Evolutionary conservation across 1,284 basidiomycete genomes (phyloP).

Genomic region (Lentinus polychrous): DNA sequence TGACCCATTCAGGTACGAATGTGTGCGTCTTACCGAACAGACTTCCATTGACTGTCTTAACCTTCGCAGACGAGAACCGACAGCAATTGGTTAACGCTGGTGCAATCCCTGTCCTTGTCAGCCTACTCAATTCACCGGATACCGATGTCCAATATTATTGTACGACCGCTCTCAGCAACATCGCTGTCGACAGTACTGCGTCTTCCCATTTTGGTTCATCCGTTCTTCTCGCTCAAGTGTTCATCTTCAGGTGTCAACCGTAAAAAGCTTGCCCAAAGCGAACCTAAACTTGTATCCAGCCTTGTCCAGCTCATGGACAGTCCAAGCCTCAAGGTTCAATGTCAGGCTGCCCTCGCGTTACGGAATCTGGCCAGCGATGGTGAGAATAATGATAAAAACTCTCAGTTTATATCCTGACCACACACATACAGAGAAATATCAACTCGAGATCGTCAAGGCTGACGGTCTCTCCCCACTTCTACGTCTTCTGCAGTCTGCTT

Average conservation of each 20-base stretch:
- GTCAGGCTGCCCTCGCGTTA: constrained; percentile 94
- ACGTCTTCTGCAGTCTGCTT: constrained; percentile 93
- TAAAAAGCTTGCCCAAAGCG: constrained; percentile 92
- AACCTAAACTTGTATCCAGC: constrained; percentile 93
- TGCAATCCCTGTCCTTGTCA: constrained; percentile 96
- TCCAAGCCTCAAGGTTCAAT: constrained; percentile 96
- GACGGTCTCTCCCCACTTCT: constrained; percentile 91
- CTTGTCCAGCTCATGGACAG: constrained; percentile 97
- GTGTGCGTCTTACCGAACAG: constrained; percentile 5
- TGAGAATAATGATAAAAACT: constrained; percentile 29
- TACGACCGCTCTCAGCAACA: constrained; percentile 97
- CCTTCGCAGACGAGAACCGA: constrained; percentile 83
- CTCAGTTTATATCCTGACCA: background rate
- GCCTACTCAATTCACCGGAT: constrained; percentile 92
- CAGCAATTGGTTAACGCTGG: constrained; percentile 99
- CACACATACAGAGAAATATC: constrained; percentile 81
- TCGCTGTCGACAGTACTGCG: constrained; percentile 84
- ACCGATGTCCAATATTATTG: constrained; percentile 99
- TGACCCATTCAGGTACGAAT: constrained; percentile 91
- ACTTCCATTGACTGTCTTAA: constrained; percentile 7
- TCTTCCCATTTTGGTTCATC: constrained; percentile 2
- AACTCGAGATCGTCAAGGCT: constrained; percentile 96
- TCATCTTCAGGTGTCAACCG: constrained; percentile 65
- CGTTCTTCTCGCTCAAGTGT: background rate
- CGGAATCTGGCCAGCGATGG: constrained; percentile 97